Evolutionary conservation across 177 flowering plant species (phyloP).

Genomic region (Vitis hybrid): DNA sequence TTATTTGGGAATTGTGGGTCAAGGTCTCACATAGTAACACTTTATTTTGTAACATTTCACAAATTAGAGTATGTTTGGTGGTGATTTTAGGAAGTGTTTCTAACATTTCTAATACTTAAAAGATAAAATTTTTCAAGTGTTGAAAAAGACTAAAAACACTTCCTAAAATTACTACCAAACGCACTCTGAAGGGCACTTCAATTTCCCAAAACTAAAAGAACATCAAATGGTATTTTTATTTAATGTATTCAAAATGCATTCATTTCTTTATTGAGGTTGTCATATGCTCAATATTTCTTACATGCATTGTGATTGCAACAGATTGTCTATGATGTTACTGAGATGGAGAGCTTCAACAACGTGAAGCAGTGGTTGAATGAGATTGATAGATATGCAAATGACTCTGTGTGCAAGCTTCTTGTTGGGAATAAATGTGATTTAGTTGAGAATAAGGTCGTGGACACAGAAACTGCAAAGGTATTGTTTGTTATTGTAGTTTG

Average conservation of each 20-base stretch:
- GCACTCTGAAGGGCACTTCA: background rate
- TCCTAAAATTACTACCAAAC: accelerated
- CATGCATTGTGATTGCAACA: conserved; percentile 29
- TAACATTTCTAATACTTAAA: too few relatives aligned
- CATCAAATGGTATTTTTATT: background rate
- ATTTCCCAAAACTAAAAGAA: background rate
- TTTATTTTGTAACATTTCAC: background rate
- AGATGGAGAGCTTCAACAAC: conserved; percentile 90
- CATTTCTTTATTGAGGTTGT: background rate
- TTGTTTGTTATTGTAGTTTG: background rate
- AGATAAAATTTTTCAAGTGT: too few relatives aligned
- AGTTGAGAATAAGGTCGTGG: conserved; percentile 75
- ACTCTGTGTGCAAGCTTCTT: conserved; percentile 82
- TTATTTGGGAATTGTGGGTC: too few relatives aligned
- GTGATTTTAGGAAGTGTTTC: too few relatives aligned
- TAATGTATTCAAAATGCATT: background rate
- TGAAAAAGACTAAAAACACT: too few relatives aligned
- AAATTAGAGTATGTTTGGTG: too few relatives aligned
- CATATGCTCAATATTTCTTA: background rate
- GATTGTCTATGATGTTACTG: conserved; percentile 88
- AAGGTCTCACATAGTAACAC: too few relatives aligned
- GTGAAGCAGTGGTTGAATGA: conserved; percentile 91
- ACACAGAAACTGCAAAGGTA: conserved; percentile 70
- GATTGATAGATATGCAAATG: conserved; percentile 87
- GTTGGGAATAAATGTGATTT: conserved; percentile 88